Conservation (phyloP, 2,329 filamentous ascomycete genomes). For the Fusarium dlaminii region DNA sequence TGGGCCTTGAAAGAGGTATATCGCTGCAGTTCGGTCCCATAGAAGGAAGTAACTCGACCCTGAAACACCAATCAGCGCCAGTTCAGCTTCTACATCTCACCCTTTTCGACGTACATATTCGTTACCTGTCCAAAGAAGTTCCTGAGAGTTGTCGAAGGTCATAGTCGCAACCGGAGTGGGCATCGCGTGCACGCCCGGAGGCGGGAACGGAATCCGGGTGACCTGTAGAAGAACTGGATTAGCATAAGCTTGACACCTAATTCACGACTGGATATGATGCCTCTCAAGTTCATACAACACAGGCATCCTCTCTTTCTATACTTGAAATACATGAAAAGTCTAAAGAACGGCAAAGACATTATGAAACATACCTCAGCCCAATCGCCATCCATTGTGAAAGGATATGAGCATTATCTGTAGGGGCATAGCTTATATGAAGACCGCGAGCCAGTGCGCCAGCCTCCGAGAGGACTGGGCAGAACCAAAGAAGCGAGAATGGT, state of each 20-base stretch:
- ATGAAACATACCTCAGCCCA: slow-evolving; percentile 69
- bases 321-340: background rate
- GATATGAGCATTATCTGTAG: slow-evolving; percentile 49
- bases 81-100: background rate
- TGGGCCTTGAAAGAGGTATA: slow-evolving; percentile 94
- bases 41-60: slow-evolving; percentile 91
- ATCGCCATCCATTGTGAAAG: slow-evolving; percentile 69
- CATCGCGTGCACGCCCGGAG: slow-evolving; percentile 75
- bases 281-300: background rate
- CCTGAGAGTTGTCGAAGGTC: slow-evolving; percentile 88
- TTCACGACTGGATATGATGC: background rate
- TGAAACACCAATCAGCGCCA: slow-evolving; percentile 51
- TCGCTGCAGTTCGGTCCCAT: slow-evolving; percentile 82
- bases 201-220: slow-evolving; percentile 82
- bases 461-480: slow-evolving; percentile 14
- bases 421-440: slow-evolving; percentile 45
- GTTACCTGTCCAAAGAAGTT: slow-evolving; percentile 93
- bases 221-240: slow-evolving; percentile 61
- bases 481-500: background rate
- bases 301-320: background rate
- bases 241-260: slow-evolving; percentile 4
- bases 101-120: slow-evolving; percentile 72
- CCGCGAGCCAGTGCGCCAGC: slow-evolving; percentile 14
- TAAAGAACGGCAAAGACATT: background rate
- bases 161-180: slow-evolving; percentile 80